Evolutionary conservation across 495 filamentous ascomycete genomes (phyloP).

Genomic region (Tetracladium marchalianum): DNA sequence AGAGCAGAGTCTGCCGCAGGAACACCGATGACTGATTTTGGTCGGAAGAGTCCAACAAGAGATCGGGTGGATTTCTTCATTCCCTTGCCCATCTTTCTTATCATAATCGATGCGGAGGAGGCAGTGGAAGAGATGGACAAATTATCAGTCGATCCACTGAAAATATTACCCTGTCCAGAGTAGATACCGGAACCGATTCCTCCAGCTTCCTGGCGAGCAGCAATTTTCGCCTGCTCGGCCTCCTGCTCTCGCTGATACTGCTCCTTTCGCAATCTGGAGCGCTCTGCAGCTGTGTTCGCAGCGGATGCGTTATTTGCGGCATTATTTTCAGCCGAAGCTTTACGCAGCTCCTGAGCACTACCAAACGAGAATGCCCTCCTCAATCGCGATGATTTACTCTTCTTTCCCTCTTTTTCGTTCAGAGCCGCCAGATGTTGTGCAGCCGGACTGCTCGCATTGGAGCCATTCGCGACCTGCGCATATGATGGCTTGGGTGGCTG

Average conservation of each 20-base stretch:
- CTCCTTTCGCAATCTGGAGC: conserved; percentile 61
- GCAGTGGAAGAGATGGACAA: conserved; percentile 95
- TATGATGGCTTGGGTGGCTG: conserved; percentile 24
- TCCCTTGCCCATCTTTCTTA: conserved; percentile 97
- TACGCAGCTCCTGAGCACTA: conserved; percentile 84
- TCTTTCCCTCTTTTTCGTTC: conserved; percentile 60
- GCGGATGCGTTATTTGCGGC: conserved; percentile 32
- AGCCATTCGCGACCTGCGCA: conserved; percentile 20
- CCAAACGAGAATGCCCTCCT: conserved; percentile 95
- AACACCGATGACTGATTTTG: conserved; percentile 80
- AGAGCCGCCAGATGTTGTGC: conserved; percentile 72
- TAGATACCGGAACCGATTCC: conserved; percentile 94
- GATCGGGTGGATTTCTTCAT: conserved; percentile 89
- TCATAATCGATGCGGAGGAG: conserved; percentile 97
- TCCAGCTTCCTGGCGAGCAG: conserved; percentile 78
- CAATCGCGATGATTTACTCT: conserved; percentile 74
- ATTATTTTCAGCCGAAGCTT: conserved; percentile 55
- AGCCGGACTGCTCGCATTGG: conserved; percentile 47
- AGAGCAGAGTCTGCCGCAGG: conserved; percentile 55
- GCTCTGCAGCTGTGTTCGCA: conserved; percentile 35
- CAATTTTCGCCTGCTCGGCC: conserved; percentile 82
- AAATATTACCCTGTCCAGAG: conserved; percentile 73
- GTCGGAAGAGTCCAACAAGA: conserved; percentile 88
- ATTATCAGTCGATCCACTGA: conserved; percentile 90
- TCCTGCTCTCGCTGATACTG: conserved; percentile 62